Evolutionary conservation across 495 filamentous ascomycete genomes (phyloP).

Genomic region (Aspergillus sclerotiicarbonarius): DNA sequence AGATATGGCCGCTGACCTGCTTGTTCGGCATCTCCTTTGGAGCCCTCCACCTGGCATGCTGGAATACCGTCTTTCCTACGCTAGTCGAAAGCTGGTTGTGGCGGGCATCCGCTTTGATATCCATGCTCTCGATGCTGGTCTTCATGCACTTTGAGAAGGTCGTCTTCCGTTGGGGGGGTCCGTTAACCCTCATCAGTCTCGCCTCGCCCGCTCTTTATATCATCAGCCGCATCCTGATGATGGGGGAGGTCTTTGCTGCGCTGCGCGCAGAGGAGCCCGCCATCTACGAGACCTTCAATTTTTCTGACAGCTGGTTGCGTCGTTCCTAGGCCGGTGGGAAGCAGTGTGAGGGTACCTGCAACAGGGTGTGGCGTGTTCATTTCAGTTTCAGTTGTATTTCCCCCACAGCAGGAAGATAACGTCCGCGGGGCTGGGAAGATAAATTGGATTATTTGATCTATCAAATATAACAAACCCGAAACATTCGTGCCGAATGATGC

Average conservation of each 20-base stretch:
- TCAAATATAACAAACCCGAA: no score
- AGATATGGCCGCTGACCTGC: slow-evolving; percentile 4
- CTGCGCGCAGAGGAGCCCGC: slow-evolving; percentile 24
- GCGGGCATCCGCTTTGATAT: slow-evolving; percentile 30
- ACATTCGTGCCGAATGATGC: no score
- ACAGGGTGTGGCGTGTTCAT: no score
- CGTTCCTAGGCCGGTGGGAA: neutral
- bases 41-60: slow-evolving; percentile 8
- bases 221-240: slow-evolving; percentile 30
- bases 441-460: no score
- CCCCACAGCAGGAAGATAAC: no score
- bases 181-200: slow-evolving; percentile 28
- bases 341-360: no score
- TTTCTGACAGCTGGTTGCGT: neutral
- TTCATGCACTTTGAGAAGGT: slow-evolving; percentile 40
- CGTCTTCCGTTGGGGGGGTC: slow-evolving; percentile 29
- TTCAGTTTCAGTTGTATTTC: no score
- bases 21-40: slow-evolving; percentile 8
- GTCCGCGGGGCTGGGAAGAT: no score
- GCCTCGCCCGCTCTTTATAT: slow-evolving; percentile 29
- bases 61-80: slow-evolving; percentile 7
- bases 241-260: slow-evolving; percentile 26
- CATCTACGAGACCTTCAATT: slow-evolving; percentile 25
- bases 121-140: slow-evolving; percentile 19
- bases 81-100: slow-evolving; percentile 21